Evolutionary conservation across 1,139 yeast genomes (phyloP).

Genomic region (Diutina catenulata): DNA sequence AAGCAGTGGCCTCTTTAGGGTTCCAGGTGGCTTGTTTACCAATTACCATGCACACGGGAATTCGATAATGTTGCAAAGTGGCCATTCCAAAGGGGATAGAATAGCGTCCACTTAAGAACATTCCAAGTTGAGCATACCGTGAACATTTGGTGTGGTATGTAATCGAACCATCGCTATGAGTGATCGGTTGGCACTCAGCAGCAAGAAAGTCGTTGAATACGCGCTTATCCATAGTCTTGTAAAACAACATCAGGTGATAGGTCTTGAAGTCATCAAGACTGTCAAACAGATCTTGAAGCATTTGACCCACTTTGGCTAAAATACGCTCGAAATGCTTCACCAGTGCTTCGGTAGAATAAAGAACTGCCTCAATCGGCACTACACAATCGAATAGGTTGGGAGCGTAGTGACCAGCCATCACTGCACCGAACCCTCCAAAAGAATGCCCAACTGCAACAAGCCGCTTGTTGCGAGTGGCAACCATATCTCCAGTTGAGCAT

Average conservation of each 20-base stretch:
- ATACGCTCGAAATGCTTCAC: constrained; percentile 9
- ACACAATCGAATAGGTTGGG: constrained; percentile 31
- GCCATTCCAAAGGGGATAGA: constrained; percentile 22
- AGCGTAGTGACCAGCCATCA: constrained; percentile 32
- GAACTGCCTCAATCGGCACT: constrained; percentile 53
- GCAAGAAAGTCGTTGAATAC: constrained; percentile 31
- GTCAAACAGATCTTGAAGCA: constrained; percentile 26
- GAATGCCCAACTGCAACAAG: constrained; percentile 58
- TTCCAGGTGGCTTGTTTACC: constrained; percentile 46
- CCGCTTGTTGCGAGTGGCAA: too few species aligned
- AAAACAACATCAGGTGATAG: constrained; percentile 33
- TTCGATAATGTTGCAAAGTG: constrained; percentile 23
- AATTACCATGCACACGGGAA: constrained; percentile 37
- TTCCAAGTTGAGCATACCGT: constrained; percentile 32
- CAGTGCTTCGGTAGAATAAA: constrained; percentile 17
- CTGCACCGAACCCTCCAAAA: constrained; percentile 50
- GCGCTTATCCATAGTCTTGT: constrained; percentile 31
- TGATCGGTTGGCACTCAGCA: constrained; percentile 23
- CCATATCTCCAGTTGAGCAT: too few species aligned
- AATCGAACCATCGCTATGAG: constrained; percentile 13
- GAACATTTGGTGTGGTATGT: constrained; percentile 27
- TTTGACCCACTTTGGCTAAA: constrained; percentile 15
- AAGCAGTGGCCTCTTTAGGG: constrained; percentile 26
- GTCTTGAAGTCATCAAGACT: constrained; percentile 27
- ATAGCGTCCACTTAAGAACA: constrained; percentile 32